Base-by-base conservation (phyloP, 108 stramenopile genomes). In the Cyclotella sp. region DNA sequence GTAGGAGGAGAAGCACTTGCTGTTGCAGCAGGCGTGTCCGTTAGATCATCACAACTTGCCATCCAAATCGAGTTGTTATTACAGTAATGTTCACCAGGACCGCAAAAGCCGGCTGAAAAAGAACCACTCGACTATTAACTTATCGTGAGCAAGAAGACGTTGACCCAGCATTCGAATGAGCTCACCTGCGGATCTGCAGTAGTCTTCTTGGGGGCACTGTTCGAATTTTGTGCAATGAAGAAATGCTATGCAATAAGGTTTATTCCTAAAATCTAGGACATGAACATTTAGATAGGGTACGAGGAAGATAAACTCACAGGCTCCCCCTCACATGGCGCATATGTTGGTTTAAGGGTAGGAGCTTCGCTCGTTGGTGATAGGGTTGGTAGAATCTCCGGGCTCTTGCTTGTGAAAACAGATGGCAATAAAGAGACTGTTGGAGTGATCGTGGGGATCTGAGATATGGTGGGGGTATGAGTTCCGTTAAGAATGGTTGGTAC, bases 321-420 rank as follows among this genome's bases (percentile, higher is more conserved):
- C 26, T 79, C 78, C 0, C 72, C 78, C 24, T 61, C 61, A 52
- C 78, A 79, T 9, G 66, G 18, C 4, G 60, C 64, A 68, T 66
- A 68, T 16, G 78, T 68, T 42, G 78, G 78, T 28, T 13, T 28
- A 29, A 41, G 13, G 0, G 77, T 78, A 19, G 77, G 77, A 52
- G 27, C 55, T 47, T 13, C 44, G 24, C 69, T 78, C 8, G 78
- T 79, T 44, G 78, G 78, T 11, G 44, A 10, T 15, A 47, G 22
- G 2, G 78, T 68, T 6, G 78, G 78, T 22, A 55, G 47, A 13
- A 67, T 15, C 29, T 72, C 45, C 10, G 72, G 72, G 59, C 68
- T 34, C 13, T 26, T 7, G 1, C 69, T 70, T 43, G 62, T 42
- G 27, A 24, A 57, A 34, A 62, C 26, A 24, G 55, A 12, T 40